These are phyloP conservation scores for Anisodus acutangulus DNA, from an alignment of 257 asterid species.

Conservation along the genomic window DNA sequence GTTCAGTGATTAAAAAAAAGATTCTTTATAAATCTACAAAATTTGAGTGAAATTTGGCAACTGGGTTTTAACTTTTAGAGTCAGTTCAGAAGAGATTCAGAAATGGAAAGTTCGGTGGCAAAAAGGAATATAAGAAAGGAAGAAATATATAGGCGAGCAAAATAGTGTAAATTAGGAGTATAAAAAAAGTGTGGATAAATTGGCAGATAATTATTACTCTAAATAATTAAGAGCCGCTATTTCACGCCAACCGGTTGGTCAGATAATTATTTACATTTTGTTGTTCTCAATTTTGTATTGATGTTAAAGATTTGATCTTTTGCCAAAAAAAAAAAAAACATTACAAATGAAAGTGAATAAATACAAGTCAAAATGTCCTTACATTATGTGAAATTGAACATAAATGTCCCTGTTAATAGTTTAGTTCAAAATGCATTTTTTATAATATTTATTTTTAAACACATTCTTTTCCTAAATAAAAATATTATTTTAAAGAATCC, in stretches of 20 bases:
- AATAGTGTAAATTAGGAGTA: neutral
- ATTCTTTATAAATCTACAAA: neutral
- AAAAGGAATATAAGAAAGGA: neutral
- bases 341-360: too few species aligned
- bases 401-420: too few species aligned
- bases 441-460: too few species aligned
- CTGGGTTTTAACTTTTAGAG: neutral
- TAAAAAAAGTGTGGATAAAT: neutral
- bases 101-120: neutral
- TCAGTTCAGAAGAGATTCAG: neutral
- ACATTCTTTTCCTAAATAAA: too few species aligned
- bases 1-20: neutral
- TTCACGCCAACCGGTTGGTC: neutral
- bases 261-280: neutral
- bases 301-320: too few species aligned
- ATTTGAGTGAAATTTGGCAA: neutral
- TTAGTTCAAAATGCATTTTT: too few species aligned
- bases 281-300: neutral
- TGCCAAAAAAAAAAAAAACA: too few species aligned
- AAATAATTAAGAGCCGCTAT: neutral
- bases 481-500: too few species aligned
- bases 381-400: too few species aligned
- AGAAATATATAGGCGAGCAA: neutral
- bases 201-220: neutral
- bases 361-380: too few species aligned